These are phyloP conservation scores for Pelargonium cotyledonis DNA, from an alignment of 441 rosid genomes.

Conservation along the genomic window DNA sequence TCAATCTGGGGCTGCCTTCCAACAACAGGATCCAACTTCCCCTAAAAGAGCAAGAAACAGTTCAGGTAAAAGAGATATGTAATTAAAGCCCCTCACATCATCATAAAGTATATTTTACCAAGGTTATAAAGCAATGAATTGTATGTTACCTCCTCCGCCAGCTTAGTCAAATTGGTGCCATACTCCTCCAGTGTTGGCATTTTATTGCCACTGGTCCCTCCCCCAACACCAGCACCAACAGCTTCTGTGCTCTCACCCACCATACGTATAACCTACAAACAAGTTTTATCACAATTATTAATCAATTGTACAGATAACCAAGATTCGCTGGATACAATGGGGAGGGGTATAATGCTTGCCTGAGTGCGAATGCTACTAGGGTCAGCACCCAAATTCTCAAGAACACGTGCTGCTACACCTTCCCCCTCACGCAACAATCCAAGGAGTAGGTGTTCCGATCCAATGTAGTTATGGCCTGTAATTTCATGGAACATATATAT, in stretches of 20 bases:
- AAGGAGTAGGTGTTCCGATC: slow-evolving; percentile 95
- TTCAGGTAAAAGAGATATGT: not conserved
- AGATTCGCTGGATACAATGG: not conserved
- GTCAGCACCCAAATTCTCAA: slow-evolving; percentile 93
- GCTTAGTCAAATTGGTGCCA: slow-evolving; percentile 92
- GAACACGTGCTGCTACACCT: slow-evolving; percentile 98
- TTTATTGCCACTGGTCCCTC: slow-evolving; percentile 64
- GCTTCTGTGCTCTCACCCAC: slow-evolving; percentile 89
- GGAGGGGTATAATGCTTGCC: slow-evolving; percentile 35
- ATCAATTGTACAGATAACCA: not conserved
- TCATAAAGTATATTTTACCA: not conserved
- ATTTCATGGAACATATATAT: slow-evolving; percentile 1
- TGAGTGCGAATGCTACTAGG: slow-evolving; percentile 86
- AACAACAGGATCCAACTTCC: slow-evolving; percentile 92
- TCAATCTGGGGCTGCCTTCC: slow-evolving; percentile 89
- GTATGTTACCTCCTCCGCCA: slow-evolving; percentile 82
- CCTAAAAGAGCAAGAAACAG: slow-evolving; percentile 31
- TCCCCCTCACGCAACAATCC: slow-evolving; percentile 93
- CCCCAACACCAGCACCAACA: slow-evolving; percentile 74
- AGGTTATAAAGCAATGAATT: not conserved
- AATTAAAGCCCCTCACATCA: too few species aligned
- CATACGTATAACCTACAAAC: slow-evolving; percentile 82
- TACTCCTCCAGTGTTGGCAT: slow-evolving; percentile 98
- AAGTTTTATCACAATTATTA: not conserved
- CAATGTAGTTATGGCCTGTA: slow-evolving; percentile 94